A percentile compares a stretch with the other conserved stretches of the same genome.
Conservation (phyloP, 306 rosid species). For the Cucurbita ficifolia region DNA sequence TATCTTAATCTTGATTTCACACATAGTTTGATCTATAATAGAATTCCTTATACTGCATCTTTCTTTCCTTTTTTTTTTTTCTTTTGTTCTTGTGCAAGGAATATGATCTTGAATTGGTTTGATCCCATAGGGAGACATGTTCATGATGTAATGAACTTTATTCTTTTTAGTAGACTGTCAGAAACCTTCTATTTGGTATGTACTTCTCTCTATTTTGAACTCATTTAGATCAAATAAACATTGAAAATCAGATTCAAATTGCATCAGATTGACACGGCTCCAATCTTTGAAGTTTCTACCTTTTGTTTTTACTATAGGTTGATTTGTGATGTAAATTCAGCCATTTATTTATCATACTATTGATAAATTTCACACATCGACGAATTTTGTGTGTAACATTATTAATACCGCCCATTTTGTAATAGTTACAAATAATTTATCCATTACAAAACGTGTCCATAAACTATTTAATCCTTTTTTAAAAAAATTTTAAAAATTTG, state of each 20-base stretch:
- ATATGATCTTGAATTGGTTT: background rate
- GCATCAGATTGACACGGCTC: background rate
- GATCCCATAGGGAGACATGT: background rate
- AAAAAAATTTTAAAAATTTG: no score
- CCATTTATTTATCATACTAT: background rate
- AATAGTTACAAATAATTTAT: no score
- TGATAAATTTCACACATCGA: background rate
- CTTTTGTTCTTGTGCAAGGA: background rate
- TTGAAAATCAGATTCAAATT: background rate
- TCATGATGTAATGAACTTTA: background rate
- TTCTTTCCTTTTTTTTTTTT: background rate
- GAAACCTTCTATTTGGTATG: background rate
- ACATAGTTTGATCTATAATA: background rate
- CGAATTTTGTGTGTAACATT: no score
- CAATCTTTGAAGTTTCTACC: background rate
- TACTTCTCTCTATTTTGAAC: background rate
- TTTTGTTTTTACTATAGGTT: background rate
- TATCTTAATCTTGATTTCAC: background rate
- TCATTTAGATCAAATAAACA: background rate
- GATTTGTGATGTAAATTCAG: background rate
- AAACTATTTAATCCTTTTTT: no score
- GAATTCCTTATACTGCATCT: conserved; percentile 2
- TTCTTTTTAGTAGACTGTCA: background rate
- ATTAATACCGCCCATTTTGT: no score
- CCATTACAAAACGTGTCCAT: no score